A percentile compares a stretch with the other conserved stretches of the same genome.
Conservation (phyloP, 2,329 filamentous ascomycete genomes). For the Davidsoniella neocaledoniae region DNA sequence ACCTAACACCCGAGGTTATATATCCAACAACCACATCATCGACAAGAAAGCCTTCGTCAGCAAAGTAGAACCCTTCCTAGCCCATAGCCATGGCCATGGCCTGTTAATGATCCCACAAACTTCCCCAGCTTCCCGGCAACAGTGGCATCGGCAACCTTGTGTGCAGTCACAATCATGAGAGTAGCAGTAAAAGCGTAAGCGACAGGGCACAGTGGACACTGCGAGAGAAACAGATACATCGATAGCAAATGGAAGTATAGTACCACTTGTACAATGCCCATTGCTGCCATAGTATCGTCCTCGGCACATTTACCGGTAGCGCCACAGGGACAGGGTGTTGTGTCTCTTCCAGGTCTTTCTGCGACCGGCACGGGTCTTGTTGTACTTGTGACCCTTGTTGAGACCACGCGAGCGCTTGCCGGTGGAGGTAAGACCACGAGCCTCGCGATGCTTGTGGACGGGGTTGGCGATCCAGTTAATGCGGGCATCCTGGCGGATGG, state of each 20-base stretch:
- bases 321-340: constrained; percentile 98
- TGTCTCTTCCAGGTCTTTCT: constrained; percentile 99
- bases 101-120: constrained; percentile 11
- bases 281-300: constrained; percentile 1
- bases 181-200: constrained; percentile 7
- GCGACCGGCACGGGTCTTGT: constrained; percentile 91
- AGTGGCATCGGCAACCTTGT: too few species aligned
- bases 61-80: constrained; percentile 12
- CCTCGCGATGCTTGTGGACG: constrained; percentile 99
- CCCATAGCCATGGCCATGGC: constrained; percentile 12
- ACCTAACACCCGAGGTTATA: neutral
- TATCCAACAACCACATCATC: too few species aligned
- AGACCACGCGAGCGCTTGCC: constrained; percentile 99
- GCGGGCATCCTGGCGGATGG: constrained; percentile 94
- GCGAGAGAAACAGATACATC: constrained; percentile 10
- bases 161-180: too few species aligned
- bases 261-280: neutral
- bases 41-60: constrained; percentile 9
- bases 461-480: constrained; percentile 99
- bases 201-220: constrained; percentile 7
- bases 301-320: constrained; percentile 59
- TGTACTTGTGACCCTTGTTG: constrained; percentile 98
- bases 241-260: neutral
- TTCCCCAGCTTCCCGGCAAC: constrained; percentile 10
- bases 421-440: constrained; percentile 89